Evolutionary conservation across 108 stramenopile genomes (phyloP), one percentile per base, ranked within the genome.

Genomic region (Stephanodiscus triporus): DNA sequence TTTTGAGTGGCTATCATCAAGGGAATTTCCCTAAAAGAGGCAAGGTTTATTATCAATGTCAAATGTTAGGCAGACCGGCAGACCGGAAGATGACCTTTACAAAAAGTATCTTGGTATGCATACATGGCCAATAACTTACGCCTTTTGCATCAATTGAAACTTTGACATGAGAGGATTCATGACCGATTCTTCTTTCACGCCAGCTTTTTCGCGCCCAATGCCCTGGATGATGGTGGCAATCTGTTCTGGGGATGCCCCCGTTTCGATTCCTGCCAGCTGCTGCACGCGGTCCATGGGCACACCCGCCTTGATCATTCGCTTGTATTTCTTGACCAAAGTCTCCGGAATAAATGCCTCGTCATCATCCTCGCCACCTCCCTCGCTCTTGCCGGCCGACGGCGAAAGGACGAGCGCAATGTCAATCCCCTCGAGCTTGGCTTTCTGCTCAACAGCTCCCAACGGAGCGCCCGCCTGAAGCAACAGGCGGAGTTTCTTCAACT

Each of bases 321-420:
- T 83, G 78, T 87, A 87, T 74, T 87, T 87, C 40, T 85, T 83
- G n/a, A 85, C 23, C 26, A 87, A 57, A 47, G 77, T 73, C 32
- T 65, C 69, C 17, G 83, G 74, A 36, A 78, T 76, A 19, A 22
- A 26, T 27, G 23, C 30, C 19, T 14, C 34, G 0, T 22, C 58
- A 23, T 70, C 50, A 3, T 30, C 64, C 17, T 48, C 37, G 22
- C 20, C 48, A 4, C 72, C 51, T 23, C 19, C 53, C n/a, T 22
- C 63, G 32, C 37, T 27, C 32, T 1, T n/a, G 40, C 11, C 63
- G 43, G 63, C 37, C 24, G 62, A 14, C 60, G 53, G 56, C 40
- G 68, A 59, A 10, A 63, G 37, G 32, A 80, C 70, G 53, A 68
- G 22, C n/a, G 53, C 24, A 60, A 81, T 75, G 55, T 87, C 81